Base-by-base conservation (phyloP, 345 rosid genomes). In the Gossypium stocksii region DNA sequence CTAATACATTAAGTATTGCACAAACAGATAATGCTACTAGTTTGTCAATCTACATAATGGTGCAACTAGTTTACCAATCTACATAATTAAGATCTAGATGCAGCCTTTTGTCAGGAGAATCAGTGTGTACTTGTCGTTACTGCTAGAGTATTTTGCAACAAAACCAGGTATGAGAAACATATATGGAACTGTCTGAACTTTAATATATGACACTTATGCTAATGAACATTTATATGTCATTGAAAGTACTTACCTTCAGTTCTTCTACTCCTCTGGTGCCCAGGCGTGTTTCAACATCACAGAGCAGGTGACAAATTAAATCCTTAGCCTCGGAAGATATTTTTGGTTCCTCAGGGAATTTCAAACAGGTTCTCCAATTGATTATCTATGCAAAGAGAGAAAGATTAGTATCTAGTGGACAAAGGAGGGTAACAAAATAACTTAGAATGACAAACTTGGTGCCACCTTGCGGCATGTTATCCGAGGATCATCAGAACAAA, bases 401-500 rank as follows among this genome's bases (percentile, higher is more conserved):
- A 54, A 46, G 63, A 60, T 71, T 74, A 59, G 25, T n/a, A 60
- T 62, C 83, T 72, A 78, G 80, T 71, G 80, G 71, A 73, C 23
- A 48, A 51, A 60, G 66, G 45, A 70, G 62, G 61, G 71, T 46
- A 68, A 23, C 59, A 46, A 53, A 75, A 71, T 49, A 64, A 64
- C 43, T 29, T 62, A 46, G 66, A 77, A 70, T 74, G 56, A 73
- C 41, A 75, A 80, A 54, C 69, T 73, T 54, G 69, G 45, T 73
- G 74, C 44, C 67, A 95, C 99, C 98, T 95, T 92, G 79, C 98
- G 97, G 84, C 97, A 92, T 70, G 99, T 88, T 34, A 90, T 87
- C 85, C 98, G 87, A 23, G 95, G 98, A 77, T 95, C 97, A 79
- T 95, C 99, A 75, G 99, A 92, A 78, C 94, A 95, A 81, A 95